Evolutionary conservation across 805 yeast genomes (phyloP).

Genomic region (Candida succiphila): DNA sequence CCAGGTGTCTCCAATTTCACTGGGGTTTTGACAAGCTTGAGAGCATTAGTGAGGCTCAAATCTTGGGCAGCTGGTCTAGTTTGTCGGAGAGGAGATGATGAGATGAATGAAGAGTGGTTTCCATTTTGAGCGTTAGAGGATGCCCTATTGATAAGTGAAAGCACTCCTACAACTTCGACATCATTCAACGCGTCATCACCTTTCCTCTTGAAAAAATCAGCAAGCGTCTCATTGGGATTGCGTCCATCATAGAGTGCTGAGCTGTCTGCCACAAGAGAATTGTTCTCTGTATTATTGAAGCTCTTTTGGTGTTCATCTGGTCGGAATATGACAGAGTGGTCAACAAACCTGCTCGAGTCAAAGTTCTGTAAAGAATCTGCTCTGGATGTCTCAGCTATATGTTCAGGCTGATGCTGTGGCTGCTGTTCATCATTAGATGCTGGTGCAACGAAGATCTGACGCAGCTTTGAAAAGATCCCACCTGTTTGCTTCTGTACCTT

Average conservation of each 20-base stretch:
- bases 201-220: constrained; percentile 60
- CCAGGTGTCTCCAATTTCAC: background rate
- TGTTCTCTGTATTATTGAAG: constrained; percentile 1
- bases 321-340: background rate
- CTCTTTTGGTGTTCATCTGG: background rate
- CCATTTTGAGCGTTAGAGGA: constrained; percentile 8
- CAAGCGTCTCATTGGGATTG: constrained; percentile 52
- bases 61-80: background rate
- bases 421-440: too few species aligned
- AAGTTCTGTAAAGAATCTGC: too few species aligned
- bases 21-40: background rate
- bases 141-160: constrained; percentile 42
- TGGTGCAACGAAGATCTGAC: background rate
- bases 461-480: background rate
- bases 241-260: constrained; percentile 9
- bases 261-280: constrained; percentile 13
- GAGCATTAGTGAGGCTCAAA: background rate
- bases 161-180: constrained; percentile 74
- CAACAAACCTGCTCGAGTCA: background rate
- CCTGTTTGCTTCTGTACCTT: background rate
- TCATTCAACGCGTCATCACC: constrained; percentile 70
- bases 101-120: background rate
- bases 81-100: constrained; percentile 1
- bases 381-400: too few species aligned
- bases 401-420: too few species aligned